Evolutionary conservation across 2,329 filamentous ascomycete genomes (phyloP), one percentile per base, ranked within the genome.

Genomic region (Epichloe aotearoae): DNA sequence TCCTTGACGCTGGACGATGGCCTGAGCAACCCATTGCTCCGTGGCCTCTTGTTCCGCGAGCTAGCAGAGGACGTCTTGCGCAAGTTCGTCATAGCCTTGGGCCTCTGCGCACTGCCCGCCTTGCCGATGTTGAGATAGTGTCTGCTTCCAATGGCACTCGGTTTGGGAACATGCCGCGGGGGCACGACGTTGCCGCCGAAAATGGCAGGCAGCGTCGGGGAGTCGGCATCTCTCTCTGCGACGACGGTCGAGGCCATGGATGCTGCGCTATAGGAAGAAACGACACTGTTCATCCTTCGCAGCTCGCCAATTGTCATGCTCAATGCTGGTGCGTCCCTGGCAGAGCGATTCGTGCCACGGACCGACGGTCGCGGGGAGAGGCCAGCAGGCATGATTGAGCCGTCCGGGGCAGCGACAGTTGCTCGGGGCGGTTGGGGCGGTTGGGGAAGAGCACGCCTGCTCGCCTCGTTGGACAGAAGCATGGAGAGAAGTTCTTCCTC

Each of bases 221-320:
- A 72, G 10, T 65, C 64, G 0, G 57, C 56, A 6, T 64, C 64
- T 46, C 49, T 56, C 10, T 64, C 65, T 45, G 50, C 40, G 15
- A 55, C 47, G 52, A 51, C n/a, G 14, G 59, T 58, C 7, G 63
- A 69, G 1, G 58, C 58, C 42, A 66, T 57, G 1, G 72, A 71
- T 1, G 66, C 65, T 17, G 62, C 61, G 63, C 72, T 74, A 50
- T 68, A 65, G 2, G 69, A 65, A 57, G 70, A 75, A 43, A 76
- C 58, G 49, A 72, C 63, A 61, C 73, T 78, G 64, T 80, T 79
- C 75, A 79, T 80, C 47, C 76, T 69, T 10, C 77, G 70, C 51
- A 80, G 71, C 60, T 77, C 72, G 17, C 70, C 69, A 33, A 79
- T 71, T 2, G 74, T 69, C 53, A 61, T 64, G n/a, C 69, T 63